Evolutionary conservation across 2,329 filamentous ascomycete genomes (phyloP), one percentile per base, ranked within the genome.

Genomic region (Phaeosphaeriaceae sp.): DNA sequence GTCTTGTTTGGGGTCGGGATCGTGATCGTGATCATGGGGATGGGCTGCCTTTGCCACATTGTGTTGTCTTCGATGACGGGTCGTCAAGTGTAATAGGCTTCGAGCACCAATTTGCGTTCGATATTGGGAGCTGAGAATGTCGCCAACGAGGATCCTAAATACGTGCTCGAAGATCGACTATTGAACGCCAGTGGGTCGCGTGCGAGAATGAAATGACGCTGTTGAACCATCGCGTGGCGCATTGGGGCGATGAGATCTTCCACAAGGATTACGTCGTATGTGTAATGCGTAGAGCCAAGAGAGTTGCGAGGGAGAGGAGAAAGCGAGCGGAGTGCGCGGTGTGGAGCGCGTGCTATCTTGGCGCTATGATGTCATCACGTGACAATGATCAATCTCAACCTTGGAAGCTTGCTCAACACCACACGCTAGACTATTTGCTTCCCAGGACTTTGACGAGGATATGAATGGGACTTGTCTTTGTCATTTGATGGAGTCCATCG

Each of bases 401-500:
- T n/a, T n/a, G n/a, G n/a, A n/a, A n/a, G n/a, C n/a, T n/a, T 5
- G 25, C 9, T 27, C 25, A 27, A 27, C 25, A 27, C 25, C 25
- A 27, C 25, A 27, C n/a, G n/a, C n/a, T n/a, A n/a, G n/a, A n/a
- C n/a, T n/a, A n/a, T n/a, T n/a, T n/a, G n/a, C n/a, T n/a, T n/a
- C n/a, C n/a, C n/a, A n/a, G n/a, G n/a, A n/a, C n/a, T n/a, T n/a
- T n/a, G n/a, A n/a, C n/a, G n/a, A n/a, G n/a, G n/a, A n/a, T n/a
- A n/a, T n/a, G n/a, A n/a, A n/a, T n/a, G n/a, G 25, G 25, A 44
- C n/a, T n/a, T 44, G 15, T 44, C 44, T 21, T 15, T 22, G 19
- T 27, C 25, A 27, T 27, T 9, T 9, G 4, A 27, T 27, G 25
- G 9, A 9, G 70, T 78, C 25, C 9, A 4, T 27, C 9, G 25